Evolutionary conservation across 495 filamentous ascomycete genomes (phyloP).

Genomic region (Neurospora pannonica): DNA sequence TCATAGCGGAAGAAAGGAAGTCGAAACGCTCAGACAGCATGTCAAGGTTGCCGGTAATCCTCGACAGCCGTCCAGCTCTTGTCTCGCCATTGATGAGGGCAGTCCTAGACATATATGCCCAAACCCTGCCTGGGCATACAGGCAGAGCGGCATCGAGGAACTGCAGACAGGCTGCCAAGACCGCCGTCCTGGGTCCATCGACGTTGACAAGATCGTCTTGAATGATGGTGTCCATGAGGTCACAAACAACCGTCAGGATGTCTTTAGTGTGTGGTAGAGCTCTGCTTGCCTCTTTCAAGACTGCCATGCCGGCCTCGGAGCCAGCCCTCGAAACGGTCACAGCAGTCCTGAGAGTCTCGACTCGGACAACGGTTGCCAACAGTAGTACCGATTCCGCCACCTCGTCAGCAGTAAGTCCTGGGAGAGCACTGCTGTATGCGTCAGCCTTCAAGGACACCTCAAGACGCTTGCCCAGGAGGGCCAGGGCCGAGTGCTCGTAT

Average conservation of each 20-base stretch:
- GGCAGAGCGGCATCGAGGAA: constrained; percentile 64
- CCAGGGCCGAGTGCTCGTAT: constrained; percentile 66
- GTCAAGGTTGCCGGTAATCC: constrained; percentile 66
- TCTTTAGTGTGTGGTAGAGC: constrained; percentile 65
- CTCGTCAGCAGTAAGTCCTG: constrained; percentile 24
- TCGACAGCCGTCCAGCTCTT: constrained; percentile 60
- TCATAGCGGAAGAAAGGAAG: constrained; percentile 61
- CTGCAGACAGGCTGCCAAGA: constrained; percentile 64
- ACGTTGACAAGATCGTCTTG: constrained; percentile 46
- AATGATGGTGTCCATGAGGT: constrained; percentile 71
- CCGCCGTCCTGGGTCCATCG: constrained; percentile 45
- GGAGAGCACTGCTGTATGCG: constrained; percentile 23
- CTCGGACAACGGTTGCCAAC: constrained; percentile 33
- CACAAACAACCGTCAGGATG: constrained; percentile 68
- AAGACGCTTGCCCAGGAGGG: constrained; percentile 67
- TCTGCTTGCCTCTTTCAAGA: constrained; percentile 65
- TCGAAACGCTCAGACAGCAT: constrained; percentile 65
- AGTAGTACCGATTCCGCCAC: constrained; percentile 32
- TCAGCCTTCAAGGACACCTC: constrained; percentile 40
- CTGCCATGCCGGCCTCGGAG: constrained; percentile 29
- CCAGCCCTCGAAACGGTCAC: constrained; percentile 10
- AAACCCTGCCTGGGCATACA: constrained; percentile 71
- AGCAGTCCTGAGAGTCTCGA: constrained; percentile 22
- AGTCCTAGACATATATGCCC: constrained; percentile 79
- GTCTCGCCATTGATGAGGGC: constrained; percentile 63